These are phyloP conservation scores for Solanum megistacrolobum DNA, from an alignment of 257 asterid genomes.

Conservation along the genomic window DNA sequence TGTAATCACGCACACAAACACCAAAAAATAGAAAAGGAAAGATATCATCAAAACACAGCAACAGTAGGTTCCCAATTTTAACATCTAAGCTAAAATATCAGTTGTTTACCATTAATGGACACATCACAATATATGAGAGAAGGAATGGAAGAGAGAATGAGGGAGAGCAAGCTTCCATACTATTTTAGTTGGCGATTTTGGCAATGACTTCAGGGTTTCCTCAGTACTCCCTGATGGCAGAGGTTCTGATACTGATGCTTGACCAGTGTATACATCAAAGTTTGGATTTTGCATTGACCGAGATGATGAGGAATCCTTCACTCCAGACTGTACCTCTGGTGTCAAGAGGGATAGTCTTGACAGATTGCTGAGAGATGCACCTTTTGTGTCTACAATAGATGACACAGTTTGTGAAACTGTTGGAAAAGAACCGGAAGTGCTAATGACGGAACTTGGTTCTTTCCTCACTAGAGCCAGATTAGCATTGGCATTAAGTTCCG, in stretches of 20 bases:
- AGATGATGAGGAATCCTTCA: not conserved
- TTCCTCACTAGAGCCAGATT: not conserved
- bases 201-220: not conserved
- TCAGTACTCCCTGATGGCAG: not conserved
- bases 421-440: constrained; percentile 7
- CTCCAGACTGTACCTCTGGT: not conserved
- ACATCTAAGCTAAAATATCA: not conserved
- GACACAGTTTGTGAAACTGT: not conserved
- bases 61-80: not conserved
- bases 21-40: not conserved
- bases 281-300: not conserved
- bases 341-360: not conserved
- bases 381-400: not conserved
- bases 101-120: not conserved
- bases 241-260: not conserved
- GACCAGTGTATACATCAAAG: not conserved
- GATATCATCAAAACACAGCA: not conserved
- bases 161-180: constrained; percentile 1
- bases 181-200: not conserved
- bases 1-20: not conserved
- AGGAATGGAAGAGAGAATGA: not conserved
- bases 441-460: constrained; percentile 3
- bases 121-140: not conserved
- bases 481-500: not conserved
- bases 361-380: not conserved